phyloP scores from a whole-genome alignment of 352 stramenopile species.

The Globisporangium viniferum region DNA sequence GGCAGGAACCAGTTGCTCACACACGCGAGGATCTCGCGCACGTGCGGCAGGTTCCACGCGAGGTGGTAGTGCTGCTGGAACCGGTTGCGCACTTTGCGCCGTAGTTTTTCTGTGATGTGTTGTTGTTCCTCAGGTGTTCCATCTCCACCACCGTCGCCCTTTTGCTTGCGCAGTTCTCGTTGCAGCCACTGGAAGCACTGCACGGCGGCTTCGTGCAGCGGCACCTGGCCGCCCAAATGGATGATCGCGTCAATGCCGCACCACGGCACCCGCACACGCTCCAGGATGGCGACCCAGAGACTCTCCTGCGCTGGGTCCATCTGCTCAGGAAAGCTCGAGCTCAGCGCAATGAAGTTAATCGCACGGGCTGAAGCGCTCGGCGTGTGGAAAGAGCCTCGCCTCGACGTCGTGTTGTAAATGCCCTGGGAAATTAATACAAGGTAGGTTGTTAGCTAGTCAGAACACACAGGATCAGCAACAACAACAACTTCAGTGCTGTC shows the following conservation, averaged over 20 bases:
- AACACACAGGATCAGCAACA: not conserved
- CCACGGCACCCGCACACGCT: slow-evolving; percentile 54
- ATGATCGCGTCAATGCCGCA: slow-evolving; percentile 69
- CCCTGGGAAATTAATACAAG: slow-evolving; percentile 24
- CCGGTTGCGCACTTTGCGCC: slow-evolving; percentile 42
- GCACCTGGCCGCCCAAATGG: slow-evolving; percentile 71
- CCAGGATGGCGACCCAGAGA: slow-evolving; percentile 50
- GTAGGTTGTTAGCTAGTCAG: not conserved
- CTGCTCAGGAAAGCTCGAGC: slow-evolving; percentile 65
- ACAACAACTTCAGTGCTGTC: not conserved
- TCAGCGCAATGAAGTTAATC: slow-evolving; percentile 60
- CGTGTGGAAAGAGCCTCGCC: slow-evolving; percentile 65
- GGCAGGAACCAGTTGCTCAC: slow-evolving; percentile 70
- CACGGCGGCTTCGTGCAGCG: slow-evolving; percentile 61
- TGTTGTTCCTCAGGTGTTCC: not conserved
- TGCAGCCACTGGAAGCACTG: slow-evolving; percentile 61
- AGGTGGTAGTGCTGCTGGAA: slow-evolving; percentile 73
- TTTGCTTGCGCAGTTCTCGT: slow-evolving; percentile 26
- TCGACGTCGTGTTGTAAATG: slow-evolving; percentile 45
- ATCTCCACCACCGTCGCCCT: not conserved
- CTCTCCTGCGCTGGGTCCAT: slow-evolving; percentile 54
- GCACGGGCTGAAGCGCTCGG: slow-evolving; percentile 18
- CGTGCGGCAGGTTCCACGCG: slow-evolving; percentile 61
- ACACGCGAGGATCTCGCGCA: slow-evolving; percentile 54
- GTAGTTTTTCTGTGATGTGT: slow-evolving; percentile 12